Evolutionary conservation across 1,284 basidiomycete species (phyloP), one percentile per base, ranked within the genome.

Genomic region (Moniliella sp.): DNA sequence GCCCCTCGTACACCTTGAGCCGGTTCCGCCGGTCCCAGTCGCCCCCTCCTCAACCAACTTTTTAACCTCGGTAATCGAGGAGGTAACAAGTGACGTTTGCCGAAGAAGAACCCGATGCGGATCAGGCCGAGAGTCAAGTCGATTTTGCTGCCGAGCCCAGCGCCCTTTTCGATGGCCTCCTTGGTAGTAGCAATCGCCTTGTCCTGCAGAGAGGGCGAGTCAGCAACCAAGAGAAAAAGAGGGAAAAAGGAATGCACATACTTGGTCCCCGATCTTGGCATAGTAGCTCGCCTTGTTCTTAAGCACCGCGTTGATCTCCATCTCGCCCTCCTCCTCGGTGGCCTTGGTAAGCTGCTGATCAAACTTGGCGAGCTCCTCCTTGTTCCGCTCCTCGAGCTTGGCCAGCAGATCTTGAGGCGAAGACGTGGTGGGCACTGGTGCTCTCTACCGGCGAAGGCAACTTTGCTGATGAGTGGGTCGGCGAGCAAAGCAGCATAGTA

Each of bases 21-120:
- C 86, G 72, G 61, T 94, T 97, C 18, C 84, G 72, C 35, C 91
- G 69, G 62, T 97, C 88, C 88, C 88, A 97, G 62, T 97, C 88
- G 28, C 91, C 88, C 91, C 88, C 58, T 84, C 74, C 50, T 94
- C 84, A 31, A 94, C 78, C 19, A n/a, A 66, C 78, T 74, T 71
- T 50, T 83, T 77, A 0, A 88, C 84, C 47, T 76, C 74, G 9
- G 73, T 66, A 31, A 94, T 73, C 50, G 79, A 73, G 28, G 67
- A 61, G 0, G 69, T 73, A 31, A 88, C 75, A 34, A 88, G 65
- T 7, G 71, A 64, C 27, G 76, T 72, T 94, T 81, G 15, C 71
- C 70, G 61, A 78, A 84, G 69, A 94, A 97, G 58, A 94, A 71
- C 0, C 82, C 86, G 36, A 94, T 75, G 25, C 88, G 70, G 34